Evolutionary conservation across 345 rosid genomes (phyloP).

Genomic region (Pelargonium nanum): DNA sequence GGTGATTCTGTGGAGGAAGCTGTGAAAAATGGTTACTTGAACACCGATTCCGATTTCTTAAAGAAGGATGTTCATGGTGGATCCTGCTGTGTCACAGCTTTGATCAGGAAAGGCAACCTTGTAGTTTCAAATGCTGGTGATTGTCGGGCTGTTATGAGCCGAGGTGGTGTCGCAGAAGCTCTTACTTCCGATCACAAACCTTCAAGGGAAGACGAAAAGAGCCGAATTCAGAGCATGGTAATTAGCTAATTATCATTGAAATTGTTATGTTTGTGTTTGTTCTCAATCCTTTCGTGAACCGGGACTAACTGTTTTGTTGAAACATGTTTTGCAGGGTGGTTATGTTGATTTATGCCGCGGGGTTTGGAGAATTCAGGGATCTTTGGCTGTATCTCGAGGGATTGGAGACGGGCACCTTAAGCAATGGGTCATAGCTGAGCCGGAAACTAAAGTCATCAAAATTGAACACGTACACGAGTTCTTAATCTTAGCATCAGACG

Average conservation of each 20-base stretch:
- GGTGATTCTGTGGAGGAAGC: constrained; percentile 40
- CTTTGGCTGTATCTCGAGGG: constrained; percentile 76
- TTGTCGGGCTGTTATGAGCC: constrained; percentile 86
- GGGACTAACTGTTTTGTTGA: constrained; percentile 1
- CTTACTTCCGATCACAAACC: constrained; percentile 84
- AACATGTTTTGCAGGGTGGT: constrained; percentile 45
- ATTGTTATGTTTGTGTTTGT: neutral
- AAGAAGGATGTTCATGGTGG: constrained; percentile 55
- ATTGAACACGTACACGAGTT: constrained; percentile 54
- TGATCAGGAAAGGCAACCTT: constrained; percentile 54
- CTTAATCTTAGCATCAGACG: constrained; percentile 90
- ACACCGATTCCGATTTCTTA: constrained; percentile 61
- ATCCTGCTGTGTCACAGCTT: constrained; percentile 79
- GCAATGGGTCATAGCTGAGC: constrained; percentile 83
- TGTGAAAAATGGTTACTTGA: constrained; percentile 60
- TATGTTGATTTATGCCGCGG: constrained; percentile 71
- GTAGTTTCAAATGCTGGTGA: constrained; percentile 81
- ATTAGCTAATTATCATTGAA: constrained; percentile 11
- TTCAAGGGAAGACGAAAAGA: constrained; percentile 64
- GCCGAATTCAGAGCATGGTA: constrained; percentile 57
- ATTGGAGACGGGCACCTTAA: constrained; percentile 72
- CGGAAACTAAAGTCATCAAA: constrained; percentile 47
- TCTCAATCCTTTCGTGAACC: neutral
- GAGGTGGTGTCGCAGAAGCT: constrained; percentile 60
- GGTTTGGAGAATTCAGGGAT: constrained; percentile 83